A percentile compares a stretch with the other conserved stretches of the same genome.
Conservation (phyloP, 1,139 yeast genomes). For the Diutina pseudorugosa region DNA sequence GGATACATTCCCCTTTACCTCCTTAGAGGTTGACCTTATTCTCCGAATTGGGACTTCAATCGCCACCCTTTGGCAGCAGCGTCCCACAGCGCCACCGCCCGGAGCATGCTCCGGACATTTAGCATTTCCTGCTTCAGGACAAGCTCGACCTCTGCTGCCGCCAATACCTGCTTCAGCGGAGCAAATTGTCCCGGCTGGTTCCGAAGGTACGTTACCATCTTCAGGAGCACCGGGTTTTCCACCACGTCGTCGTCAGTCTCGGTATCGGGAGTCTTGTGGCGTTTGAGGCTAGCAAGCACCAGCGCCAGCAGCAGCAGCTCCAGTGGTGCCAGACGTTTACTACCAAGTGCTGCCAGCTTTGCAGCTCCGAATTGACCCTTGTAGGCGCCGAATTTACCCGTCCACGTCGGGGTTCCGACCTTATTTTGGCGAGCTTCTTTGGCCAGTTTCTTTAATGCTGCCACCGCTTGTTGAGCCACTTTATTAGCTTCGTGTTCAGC, state of each 20-base stretch:
- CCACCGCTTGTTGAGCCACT: constrained; percentile 3
- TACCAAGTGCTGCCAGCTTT: not conserved
- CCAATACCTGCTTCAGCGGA: constrained; percentile 48
- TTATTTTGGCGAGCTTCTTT: constrained; percentile 45
- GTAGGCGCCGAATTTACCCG: constrained; percentile 83
- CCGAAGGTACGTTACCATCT: constrained; percentile 22
- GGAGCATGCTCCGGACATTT: constrained; percentile 53
- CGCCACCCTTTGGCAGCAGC: constrained; percentile 46
- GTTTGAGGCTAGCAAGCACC: constrained; percentile 13
- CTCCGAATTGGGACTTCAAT: constrained; percentile 20
- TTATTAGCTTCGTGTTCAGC: not conserved
- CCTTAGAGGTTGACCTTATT: not conserved
- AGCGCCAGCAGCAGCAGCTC: constrained; percentile 14
- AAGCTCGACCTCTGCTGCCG: constrained; percentile 23
- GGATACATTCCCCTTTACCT: too few species aligned
- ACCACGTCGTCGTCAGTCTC: constrained; percentile 5
- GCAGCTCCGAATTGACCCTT: constrained; percentile 32
- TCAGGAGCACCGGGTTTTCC: constrained; percentile 21
- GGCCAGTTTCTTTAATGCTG: not conserved
- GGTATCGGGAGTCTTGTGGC: not conserved
- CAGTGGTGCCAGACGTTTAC: constrained; percentile 10
- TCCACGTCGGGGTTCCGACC: constrained; percentile 91
- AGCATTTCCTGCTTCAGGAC: constrained; percentile 46
- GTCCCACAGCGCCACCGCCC: constrained; percentile 63
- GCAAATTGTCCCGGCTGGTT: constrained; percentile 30